phyloP scores from a whole-genome alignment of 2,329 filamentous ascomycete genomes.

The Aspergillus fischeri region DNA sequence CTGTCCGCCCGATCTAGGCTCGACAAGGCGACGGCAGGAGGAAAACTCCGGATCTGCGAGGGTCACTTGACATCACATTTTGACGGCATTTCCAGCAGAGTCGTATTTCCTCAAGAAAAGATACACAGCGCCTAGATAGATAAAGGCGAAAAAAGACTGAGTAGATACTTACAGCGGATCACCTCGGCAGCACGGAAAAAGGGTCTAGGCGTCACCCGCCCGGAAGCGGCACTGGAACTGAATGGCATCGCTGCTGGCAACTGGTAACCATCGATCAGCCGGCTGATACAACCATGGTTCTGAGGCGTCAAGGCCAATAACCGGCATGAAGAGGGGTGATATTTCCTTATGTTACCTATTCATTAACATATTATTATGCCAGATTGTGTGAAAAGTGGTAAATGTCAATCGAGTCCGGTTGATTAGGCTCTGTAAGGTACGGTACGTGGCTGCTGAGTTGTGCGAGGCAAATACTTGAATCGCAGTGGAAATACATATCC shows the following conservation, averaged over 20 bases:
- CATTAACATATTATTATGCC: no score
- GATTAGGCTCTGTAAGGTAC: not conserved
- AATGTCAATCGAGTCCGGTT: not conserved
- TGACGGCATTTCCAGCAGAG: not conserved
- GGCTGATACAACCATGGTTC: not conserved
- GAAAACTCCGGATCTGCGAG: slow-evolving; percentile 4
- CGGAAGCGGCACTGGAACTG: slow-evolving; percentile 15
- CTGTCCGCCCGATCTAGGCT: not conserved
- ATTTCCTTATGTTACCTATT: no score
- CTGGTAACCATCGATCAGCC: not conserved
- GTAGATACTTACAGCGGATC: slow-evolving; percentile 8
- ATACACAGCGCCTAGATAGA: not conserved
- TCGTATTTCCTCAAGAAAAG: not conserved
- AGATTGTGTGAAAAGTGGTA: not conserved
- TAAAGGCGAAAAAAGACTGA: not conserved
- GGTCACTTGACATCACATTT: not conserved
- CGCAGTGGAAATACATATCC: no score
- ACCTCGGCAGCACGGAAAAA: slow-evolving; percentile 16
- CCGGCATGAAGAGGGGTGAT: no score
- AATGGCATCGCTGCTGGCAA: slow-evolving; percentile 3
- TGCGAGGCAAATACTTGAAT: no score
- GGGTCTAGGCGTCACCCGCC: slow-evolving; percentile 18
- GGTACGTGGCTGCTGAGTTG: not conserved
- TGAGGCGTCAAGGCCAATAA: not conserved
- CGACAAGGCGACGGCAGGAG: not conserved